Evolutionary conservation across 2,329 filamentous ascomycete genomes (phyloP), one percentile per base, ranked within the genome.

Genomic region (Knoxdaviesia proteae): DNA sequence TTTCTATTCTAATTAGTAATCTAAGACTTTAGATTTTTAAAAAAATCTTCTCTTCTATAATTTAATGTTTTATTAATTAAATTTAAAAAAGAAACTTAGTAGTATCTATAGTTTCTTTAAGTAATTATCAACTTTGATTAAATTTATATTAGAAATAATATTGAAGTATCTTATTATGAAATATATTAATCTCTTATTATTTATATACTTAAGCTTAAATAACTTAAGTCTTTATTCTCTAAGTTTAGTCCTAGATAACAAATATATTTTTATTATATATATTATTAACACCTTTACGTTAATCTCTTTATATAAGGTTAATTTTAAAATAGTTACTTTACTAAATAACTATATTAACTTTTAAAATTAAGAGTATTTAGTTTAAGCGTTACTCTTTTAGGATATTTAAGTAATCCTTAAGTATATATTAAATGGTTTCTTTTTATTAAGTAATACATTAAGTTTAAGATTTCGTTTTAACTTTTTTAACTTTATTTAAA

Each of bases 381-480:
- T 40, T 40, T n/a, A 37, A 39, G 34, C 20, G 42, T 31, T n/a
- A 30, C 42, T 31, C 10, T 47, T 6, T 38, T 46, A 42, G 36
- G 43, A 36, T 38, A 39, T 41, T 33, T 45, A 36, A 38, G 46
- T 42, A 30, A 38, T 34, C 10, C 36, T 9, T 39, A 43, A n/a
- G 11, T 47, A 34, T 47, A 38, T 44, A 43, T 44, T 42, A 47
- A 47, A 36, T 42, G 35, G 30, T 33, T 34, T 42, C 20, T 33
- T 36, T 39, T 10, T 36, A 37, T 20, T 33, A 38, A 38, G 3
- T 38, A 38, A 38, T 38, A 38, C 4, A 11, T 38, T 11, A 8
- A 3, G 3, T 8, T 7, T 38, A 38, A 2, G 5, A 7, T 8
- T 8, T n/a, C 10, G 29, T 41, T 5, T 20, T 34, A 36, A 30